Evolutionary conservation across 345 rosid genomes (phyloP), one percentile per base, ranked within the genome.

Genomic region (Geranium rotundifolium): DNA sequence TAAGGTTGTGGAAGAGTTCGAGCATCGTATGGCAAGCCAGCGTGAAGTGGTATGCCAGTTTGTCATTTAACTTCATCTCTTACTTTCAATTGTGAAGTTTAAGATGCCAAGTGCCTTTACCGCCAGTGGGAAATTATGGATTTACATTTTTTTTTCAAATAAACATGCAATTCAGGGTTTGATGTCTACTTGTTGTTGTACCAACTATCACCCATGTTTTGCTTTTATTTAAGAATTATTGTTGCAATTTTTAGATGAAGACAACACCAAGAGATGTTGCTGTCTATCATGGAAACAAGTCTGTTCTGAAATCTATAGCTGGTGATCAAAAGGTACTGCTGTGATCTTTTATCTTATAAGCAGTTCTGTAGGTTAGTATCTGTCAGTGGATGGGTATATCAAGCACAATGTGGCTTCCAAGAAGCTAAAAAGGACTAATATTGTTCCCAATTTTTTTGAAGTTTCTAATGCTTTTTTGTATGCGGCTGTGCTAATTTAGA

Each of bases 1-100:
- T 67, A 88, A 86, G 76, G 86, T 93, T 62, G 85, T 79, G 19
- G 74, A 93, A 74, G 99, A 84, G 82, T 90, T 90, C 75, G 97
- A 90, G 77, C 77, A 79, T 59, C 88, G 97, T 59, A 80, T 93
- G 63, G 75, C 83, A 62, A 83, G 76, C 76, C 96, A 88, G 67
- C 60, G 57, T 75, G 85, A 77, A 41, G 65, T 68, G 91, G 97
- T 90, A 78, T 55, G 80, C 75, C 65, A 63, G 19, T 55, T 61
- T 34, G 10, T 34, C 41, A 34, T 34, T 34, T 34, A 34, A 34
- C 41, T 34, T 8, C 41, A 5, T 34, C 41, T 8, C 10, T 8
- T 34, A 5, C 41, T 34, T 34, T 5, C 10, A 34, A 5, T 34
- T 34, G 41, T 4, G 4, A 34, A 34, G 7, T 34, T 4, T 5